These are phyloP conservation scores for Melastoma candidum DNA, from an alignment of 441 rosid species.

Conservation along the genomic window DNA sequence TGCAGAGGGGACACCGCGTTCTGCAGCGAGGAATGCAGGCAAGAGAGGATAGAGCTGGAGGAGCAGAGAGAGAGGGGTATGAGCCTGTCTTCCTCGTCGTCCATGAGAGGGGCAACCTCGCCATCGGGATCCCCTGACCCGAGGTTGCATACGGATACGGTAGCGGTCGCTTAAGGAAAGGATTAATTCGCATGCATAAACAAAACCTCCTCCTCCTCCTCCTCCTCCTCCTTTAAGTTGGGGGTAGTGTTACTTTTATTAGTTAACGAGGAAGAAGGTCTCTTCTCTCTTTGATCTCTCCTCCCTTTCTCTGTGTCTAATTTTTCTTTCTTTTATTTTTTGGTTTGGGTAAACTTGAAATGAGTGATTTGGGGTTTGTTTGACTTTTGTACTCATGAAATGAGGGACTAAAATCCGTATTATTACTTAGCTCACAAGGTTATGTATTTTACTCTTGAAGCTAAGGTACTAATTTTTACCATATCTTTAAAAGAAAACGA, in stretches of 20 bases:
- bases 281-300: too few relatives aligned
- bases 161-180: constrained; percentile 42
- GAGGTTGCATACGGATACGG: constrained; percentile 31
- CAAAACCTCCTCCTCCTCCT: background rate
- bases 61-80: constrained; percentile 30
- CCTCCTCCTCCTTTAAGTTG: background rate
- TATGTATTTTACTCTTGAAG: too few relatives aligned
- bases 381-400: too few relatives aligned
- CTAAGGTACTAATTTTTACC: too few relatives aligned
- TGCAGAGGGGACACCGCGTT: constrained; percentile 44
- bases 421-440: too few relatives aligned
- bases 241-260: background rate
- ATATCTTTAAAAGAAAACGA: too few relatives aligned
- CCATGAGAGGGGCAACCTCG: constrained; percentile 43
- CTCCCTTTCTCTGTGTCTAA: background rate
- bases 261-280: too few relatives aligned
- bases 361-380: too few relatives aligned
- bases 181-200: background rate
- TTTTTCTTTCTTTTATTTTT: background rate
- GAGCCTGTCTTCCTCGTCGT: constrained; percentile 29
- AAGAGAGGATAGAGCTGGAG: constrained; percentile 32
- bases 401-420: too few relatives aligned
- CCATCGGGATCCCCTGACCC: constrained; percentile 29
- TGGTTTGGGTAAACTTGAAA: background rate
- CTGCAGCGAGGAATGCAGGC: constrained; percentile 43